Evolutionary conservation across 768 basidiomycete genomes (phyloP), one percentile per base, ranked within the genome.

Genomic region (Pisolithus orientalis): DNA sequence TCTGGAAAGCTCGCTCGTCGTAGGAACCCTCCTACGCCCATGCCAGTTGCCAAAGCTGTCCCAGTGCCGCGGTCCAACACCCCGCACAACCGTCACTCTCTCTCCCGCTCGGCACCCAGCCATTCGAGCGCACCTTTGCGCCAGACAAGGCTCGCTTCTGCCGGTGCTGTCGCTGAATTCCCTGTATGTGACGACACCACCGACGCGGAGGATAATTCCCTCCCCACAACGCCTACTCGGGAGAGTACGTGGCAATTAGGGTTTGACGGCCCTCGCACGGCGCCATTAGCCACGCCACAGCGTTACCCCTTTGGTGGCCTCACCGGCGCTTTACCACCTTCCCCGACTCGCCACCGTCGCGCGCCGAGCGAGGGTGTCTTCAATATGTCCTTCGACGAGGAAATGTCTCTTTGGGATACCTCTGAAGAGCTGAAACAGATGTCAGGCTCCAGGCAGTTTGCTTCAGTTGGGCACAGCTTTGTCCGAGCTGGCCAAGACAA

Each of bases 311-410:
- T 81, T 57, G 58, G 62, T 49, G 44, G 50, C 27, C 55, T 48
- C n/a, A 52, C 55, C 17, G 62, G 60, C 44, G 64, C 67, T 13
- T 72, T 70, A n/a, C 71, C 79, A 2, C 67, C 72, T 1, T 71
- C 73, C 40, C 60, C 69, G 31, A 70, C 70, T 49, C 60, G 73
- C 47, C 84, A 87, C 61, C 70, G 66, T 39, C 79, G 85, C 51
- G 72, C 77, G 6, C 85, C 87, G 7, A 87, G 84, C 62, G 87
- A 88, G 46, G 83, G 83, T 37, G 72, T 89, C n/a, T 89, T 88
- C 66, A 66, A 74, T 63, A 82, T 89, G 79, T 84, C 82, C 47
- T 82, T 84, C 44, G 86, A 89, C 56, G 86, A 87, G 62, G 84
- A 82, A 55, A 60, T 69, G 14, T 74, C 76, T 8, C 67, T 69